Conservation (phyloP, 2,329 filamentous ascomycete species). For the Colletotrichum destructivum region DNA sequence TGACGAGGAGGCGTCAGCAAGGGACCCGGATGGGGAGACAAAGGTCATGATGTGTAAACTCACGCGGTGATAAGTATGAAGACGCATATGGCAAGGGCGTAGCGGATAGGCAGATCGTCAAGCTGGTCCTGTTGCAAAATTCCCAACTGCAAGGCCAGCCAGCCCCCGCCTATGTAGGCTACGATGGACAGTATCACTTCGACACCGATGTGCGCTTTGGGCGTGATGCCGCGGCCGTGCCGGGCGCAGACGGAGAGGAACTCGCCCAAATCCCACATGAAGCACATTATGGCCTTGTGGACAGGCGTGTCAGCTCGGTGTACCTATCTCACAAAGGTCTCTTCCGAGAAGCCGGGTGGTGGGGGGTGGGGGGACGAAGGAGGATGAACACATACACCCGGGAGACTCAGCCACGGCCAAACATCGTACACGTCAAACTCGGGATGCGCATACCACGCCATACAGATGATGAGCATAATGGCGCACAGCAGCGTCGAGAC, state of each 20-base stretch:
- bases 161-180: constrained; percentile 1
- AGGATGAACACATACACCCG: constrained; percentile 18
- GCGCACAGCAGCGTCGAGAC: constrained; percentile 39
- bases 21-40: neutral
- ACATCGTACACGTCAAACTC: neutral
- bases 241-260: constrained; percentile 46
- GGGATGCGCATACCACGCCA: constrained; percentile 12
- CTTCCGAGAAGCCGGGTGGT: neutral
- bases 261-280: constrained; percentile 48
- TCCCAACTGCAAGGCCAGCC: constrained; percentile 3
- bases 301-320: neutral
- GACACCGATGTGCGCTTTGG: constrained; percentile 48
- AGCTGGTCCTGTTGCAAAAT: neutral
- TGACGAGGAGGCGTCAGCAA: neutral
- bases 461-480: constrained; percentile 32
- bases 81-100: constrained; percentile 1
- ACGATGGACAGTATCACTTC: constrained; percentile 46
- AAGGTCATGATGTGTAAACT: neutral
- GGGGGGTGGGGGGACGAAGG: neutral
- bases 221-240: constrained; percentile 46
- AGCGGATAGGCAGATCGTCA: neutral
- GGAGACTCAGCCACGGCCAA: constrained; percentile 13
- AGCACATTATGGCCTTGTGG: constrained; percentile 29
- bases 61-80: constrained; percentile 30
- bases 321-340: neutral